Conservation (phyloP, 2,329 filamentous ascomycete genomes). For the Penicillium sp. region DNA sequence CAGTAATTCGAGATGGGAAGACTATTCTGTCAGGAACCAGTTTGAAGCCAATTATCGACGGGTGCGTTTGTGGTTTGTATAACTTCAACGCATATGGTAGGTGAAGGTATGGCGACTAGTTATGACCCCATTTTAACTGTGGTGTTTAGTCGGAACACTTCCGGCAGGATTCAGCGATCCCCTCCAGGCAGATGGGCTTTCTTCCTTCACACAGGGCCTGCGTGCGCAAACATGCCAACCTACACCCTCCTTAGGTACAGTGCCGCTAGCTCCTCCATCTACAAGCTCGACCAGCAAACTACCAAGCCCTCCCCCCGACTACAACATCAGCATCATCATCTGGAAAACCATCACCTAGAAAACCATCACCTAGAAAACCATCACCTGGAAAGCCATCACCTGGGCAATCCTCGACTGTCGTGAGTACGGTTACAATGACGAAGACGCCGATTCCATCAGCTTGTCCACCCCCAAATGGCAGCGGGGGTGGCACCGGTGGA, state of each 20-base stretch:
- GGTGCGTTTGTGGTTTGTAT: conserved; percentile 27
- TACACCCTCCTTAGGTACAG: conserved; percentile 23
- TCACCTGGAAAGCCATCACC: not conserved
- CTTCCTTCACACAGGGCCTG: conserved; percentile 22
- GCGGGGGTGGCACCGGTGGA: not conserved
- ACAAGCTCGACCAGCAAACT: not conserved
- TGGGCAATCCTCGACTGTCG: not conserved
- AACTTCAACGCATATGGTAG: conserved; percentile 45
- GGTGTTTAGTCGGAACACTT: conserved; percentile 22
- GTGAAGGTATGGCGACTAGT: not conserved
- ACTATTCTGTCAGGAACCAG: conserved; percentile 28
- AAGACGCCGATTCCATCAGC: not conserved
- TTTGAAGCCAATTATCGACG: conserved; percentile 19
- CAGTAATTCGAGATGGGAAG: conserved; percentile 38
- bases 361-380: not conserved
- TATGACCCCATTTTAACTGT: not conserved
- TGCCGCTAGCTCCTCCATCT: conserved; percentile 5
- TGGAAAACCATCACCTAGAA: not conserved
- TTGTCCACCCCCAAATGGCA: not conserved
- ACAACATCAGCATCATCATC: not conserved
- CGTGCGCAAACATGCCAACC: conserved; percentile 21
- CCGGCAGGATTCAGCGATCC: conserved; percentile 19
- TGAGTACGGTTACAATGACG: conserved; percentile 5
- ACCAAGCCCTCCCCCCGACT: conserved; percentile 1
- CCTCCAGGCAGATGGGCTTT: conserved; percentile 21